Evolutionary conservation across 164 flowering plant genomes (phyloP).

Genomic region (Taxillus chinensis): DNA sequence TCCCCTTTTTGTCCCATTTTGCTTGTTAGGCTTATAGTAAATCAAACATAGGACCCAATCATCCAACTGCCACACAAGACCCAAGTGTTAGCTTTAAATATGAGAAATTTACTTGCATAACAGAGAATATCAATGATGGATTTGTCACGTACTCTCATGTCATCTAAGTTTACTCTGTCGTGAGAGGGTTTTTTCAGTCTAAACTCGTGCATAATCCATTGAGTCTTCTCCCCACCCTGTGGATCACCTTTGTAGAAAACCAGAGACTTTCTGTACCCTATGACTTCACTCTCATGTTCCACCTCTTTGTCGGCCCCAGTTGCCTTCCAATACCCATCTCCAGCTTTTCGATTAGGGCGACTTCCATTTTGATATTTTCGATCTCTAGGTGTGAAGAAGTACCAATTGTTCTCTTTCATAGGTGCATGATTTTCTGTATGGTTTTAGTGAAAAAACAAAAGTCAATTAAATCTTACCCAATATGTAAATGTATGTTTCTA

Average conservation of each 20-base stretch:
- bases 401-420: slow-evolving; percentile 5
- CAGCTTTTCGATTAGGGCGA: slow-evolving; percentile 9
- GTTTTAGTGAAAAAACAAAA: too few species aligned
- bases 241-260: slow-evolving; percentile 7
- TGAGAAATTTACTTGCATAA: too few species aligned
- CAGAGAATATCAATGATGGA: too few species aligned
- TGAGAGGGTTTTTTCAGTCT: neutral
- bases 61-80: too few species aligned
- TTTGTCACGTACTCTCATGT: slow-evolving; percentile 5
- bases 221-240: slow-evolving; percentile 6
- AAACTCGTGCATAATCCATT: slow-evolving; percentile 14
- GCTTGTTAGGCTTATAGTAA: too few species aligned
- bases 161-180: neutral
- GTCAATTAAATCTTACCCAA: too few species aligned
- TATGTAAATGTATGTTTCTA: too few species aligned
- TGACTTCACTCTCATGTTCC: neutral
- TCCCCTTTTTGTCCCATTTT: too few species aligned
- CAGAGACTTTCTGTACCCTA: slow-evolving; percentile 7
- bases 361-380: slow-evolving; percentile 10
- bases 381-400: slow-evolving; percentile 13
- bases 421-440: neutral
- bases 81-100: too few species aligned
- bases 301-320: slow-evolving; percentile 8
- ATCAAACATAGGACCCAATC: too few species aligned
- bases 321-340: slow-evolving; percentile 14